These are phyloP conservation scores for Hapsidospora chrysogenum DNA, from an alignment of 495 filamentous ascomycete genomes.

Conservation along the genomic window DNA sequence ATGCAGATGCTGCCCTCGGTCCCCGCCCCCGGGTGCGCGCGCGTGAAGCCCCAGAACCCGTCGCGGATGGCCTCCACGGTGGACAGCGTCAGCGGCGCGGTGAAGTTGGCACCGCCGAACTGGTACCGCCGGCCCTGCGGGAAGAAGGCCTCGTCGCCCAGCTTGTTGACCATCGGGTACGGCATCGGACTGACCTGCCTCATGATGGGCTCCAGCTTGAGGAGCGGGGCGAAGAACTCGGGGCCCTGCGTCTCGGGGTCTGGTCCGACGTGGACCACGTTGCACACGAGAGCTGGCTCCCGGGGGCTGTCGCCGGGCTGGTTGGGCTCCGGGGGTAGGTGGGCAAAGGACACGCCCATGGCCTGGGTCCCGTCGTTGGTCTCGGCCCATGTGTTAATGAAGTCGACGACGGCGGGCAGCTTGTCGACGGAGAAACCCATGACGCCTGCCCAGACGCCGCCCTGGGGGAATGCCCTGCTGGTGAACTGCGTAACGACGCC, in stretches of 20 bases:
- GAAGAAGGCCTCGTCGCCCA: constrained; percentile 25
- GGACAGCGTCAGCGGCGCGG: constrained; percentile 5
- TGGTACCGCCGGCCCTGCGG: constrained; percentile 19
- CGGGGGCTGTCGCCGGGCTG: constrained; percentile 40
- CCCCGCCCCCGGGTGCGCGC: background rate
- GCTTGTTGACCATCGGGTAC: too few species aligned
- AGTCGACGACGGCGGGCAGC: constrained; percentile 20
- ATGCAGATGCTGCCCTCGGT: background rate
- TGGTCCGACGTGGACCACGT: constrained; percentile 35
- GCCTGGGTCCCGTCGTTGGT: constrained; percentile 9
- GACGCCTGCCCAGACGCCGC: constrained; percentile 30
- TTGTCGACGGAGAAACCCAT: constrained; percentile 23
- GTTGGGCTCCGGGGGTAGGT: constrained; percentile 20
- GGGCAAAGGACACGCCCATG: constrained; percentile 20
- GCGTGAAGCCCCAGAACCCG: background rate
- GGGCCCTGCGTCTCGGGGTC: constrained; percentile 22
- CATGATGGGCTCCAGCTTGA: constrained; percentile 18
- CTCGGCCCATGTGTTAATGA: constrained; percentile 23
- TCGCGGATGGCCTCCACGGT: background rate
- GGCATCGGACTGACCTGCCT: too few species aligned
- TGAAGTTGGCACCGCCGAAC: constrained; percentile 5
- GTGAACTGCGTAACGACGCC: constrained; percentile 20
- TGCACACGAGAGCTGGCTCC: constrained; percentile 20
- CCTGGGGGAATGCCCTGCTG: constrained; percentile 23
- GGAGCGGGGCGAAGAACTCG: constrained; percentile 20